phyloP scores from a whole-genome alignment of 257 asterid genomes.

The Solanum corneliomulleri region DNA sequence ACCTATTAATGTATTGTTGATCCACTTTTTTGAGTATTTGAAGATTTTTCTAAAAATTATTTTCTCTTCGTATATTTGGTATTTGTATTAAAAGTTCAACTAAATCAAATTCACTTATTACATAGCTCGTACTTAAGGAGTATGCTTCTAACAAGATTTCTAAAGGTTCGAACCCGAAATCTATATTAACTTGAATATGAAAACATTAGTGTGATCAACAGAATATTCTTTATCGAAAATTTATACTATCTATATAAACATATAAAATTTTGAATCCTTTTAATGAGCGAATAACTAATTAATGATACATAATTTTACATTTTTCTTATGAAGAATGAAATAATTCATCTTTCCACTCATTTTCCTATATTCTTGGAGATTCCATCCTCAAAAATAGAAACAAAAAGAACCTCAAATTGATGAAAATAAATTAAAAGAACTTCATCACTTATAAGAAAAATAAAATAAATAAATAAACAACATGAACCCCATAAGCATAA shows the following conservation, averaged over 20 bases:
- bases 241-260: too few relatives aligned
- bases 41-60: neutral
- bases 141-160: neutral
- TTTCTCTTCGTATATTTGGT: neutral
- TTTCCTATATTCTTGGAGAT: neutral
- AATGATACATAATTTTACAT: neutral
- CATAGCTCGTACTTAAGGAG: too few relatives aligned
- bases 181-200: neutral
- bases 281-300: neutral
- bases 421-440: neutral
- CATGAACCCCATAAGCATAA: neutral
- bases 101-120: neutral
- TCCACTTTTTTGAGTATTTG: neutral
- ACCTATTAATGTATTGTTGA: neutral
- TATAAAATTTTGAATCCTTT: neutral
- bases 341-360: neutral
- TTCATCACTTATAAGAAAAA: neutral
- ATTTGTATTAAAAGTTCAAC: neutral
- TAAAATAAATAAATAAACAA: neutral
- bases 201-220: too few relatives aligned
- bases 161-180: rapidly evolving
- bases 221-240: too few relatives aligned
- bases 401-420: neutral
- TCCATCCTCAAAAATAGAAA: neutral
- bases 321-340: neutral